These are phyloP conservation scores for Ehretia macrophylla DNA, from an alignment of 257 asterid genomes.

Conservation along the genomic window DNA sequence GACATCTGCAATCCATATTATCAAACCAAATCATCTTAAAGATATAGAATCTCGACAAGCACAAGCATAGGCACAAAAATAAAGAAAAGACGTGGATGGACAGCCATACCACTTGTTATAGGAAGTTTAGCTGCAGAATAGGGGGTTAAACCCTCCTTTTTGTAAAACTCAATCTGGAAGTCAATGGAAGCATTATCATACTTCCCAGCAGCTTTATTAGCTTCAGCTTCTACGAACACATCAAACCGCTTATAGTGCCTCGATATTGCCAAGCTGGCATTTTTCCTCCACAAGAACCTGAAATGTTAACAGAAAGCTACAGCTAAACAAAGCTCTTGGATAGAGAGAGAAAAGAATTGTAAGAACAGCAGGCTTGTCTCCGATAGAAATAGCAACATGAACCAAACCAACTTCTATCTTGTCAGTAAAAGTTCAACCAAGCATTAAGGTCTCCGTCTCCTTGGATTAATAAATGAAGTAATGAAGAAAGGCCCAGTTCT, in stretches of 20 bases:
- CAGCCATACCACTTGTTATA: slow-evolving; percentile 63
- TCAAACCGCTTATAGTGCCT: slow-evolving; percentile 87
- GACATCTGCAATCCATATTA: slow-evolving; percentile 53
- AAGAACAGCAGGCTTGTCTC: too few relatives aligned
- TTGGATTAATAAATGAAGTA: too few relatives aligned
- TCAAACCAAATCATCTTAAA: not conserved
- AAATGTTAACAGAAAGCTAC: not conserved
- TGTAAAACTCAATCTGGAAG: slow-evolving; percentile 83
- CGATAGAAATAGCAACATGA: too few relatives aligned
- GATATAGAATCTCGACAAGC: not conserved
- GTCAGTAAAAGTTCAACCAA: too few relatives aligned
- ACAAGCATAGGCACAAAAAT: slow-evolving; percentile 4
- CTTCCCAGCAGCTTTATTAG: slow-evolving; percentile 89
- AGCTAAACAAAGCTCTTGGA: not conserved
- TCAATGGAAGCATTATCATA: slow-evolving; percentile 82
- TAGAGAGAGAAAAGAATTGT: too few relatives aligned
- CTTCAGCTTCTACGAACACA: slow-evolving; percentile 91
- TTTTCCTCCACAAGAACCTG: slow-evolving; percentile 93
- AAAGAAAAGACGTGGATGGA: not conserved
- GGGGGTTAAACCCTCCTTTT: slow-evolving; percentile 76
- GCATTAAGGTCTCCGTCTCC: too few relatives aligned
- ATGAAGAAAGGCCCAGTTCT: too few relatives aligned
- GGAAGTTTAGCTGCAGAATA: slow-evolving; percentile 74
- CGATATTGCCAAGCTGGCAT: slow-evolving; percentile 88
- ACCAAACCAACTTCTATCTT: too few relatives aligned